phyloP scores from a whole-genome alignment of 139 green algal genomes.

The Chlorella vulgaris region DNA sequence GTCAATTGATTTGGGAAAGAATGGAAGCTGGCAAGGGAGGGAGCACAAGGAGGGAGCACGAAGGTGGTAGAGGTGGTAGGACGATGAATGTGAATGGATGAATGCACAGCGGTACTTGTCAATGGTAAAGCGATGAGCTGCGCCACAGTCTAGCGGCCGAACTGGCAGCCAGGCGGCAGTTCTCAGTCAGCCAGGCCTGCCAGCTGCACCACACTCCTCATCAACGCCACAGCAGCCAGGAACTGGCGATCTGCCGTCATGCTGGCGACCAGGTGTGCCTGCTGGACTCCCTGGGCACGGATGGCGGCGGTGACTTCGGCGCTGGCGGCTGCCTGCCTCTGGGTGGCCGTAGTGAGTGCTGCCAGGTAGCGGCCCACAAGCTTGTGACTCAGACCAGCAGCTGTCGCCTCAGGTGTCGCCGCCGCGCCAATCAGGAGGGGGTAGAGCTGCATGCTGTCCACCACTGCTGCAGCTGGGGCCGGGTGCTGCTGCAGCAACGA shows the following conservation, averaged over 20 bases:
- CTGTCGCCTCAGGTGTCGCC: neutral
- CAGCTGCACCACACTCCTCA: slow-evolving; percentile 24
- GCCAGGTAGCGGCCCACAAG: slow-evolving; percentile 24
- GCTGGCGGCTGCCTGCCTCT: neutral
- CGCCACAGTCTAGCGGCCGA: neutral
- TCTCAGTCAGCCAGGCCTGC: slow-evolving; percentile 14
- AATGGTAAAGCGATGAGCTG: neutral
- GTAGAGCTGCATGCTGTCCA: slow-evolving; percentile 13
- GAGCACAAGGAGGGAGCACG: neutral
- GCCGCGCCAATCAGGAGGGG: neutral
- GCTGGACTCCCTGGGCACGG: neutral
- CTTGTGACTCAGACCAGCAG: neutral
- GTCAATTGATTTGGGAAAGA: no score
- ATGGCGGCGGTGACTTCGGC: neutral
- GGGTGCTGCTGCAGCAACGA: neutral
- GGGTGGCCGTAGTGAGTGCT: neutral
- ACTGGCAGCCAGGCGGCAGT: neutral
- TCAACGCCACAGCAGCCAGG: neutral
- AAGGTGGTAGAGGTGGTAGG: neutral
- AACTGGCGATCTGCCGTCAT: slow-evolving; percentile 8
- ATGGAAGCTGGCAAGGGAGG: no score
- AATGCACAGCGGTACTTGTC: no score
- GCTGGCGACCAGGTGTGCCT: slow-evolving; percentile 12
- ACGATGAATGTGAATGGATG: neutral
- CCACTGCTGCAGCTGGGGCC: neutral